Conservation (phyloP, 192 early-diverging fungal species). For the Ambispora gerdemannii region DNA sequence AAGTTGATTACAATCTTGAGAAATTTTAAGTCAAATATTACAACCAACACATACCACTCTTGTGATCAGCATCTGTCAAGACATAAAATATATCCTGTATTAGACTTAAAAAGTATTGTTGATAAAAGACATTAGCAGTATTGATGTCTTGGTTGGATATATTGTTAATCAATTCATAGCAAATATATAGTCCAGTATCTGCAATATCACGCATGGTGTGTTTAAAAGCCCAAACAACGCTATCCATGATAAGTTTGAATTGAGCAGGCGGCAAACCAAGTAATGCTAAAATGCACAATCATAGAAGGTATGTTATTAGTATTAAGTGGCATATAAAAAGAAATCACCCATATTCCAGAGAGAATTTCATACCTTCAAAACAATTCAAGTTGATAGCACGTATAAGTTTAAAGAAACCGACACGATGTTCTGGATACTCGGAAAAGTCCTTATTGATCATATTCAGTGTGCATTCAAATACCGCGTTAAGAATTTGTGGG, state of each 20-base stretch:
- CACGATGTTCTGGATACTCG: conserved; percentile 95
- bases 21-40: too few species aligned
- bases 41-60: conserved; percentile 65
- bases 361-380: conserved; percentile 68
- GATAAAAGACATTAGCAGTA: conserved; percentile 85
- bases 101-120: conserved; percentile 85
- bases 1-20: conserved; percentile 5
- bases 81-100: conserved; percentile 97
- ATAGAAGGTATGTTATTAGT: too few species aligned
- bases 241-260: conserved; percentile 92
- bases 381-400: conserved; percentile 88
- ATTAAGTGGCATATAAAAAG: too few species aligned
- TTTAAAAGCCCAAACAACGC: conserved; percentile 98
- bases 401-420: conserved; percentile 91
- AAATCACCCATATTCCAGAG: too few species aligned
- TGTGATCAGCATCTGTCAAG: conserved; percentile 94
- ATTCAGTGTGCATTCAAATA: conserved; percentile 95
- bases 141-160: conserved; percentile 70
- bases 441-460: conserved; percentile 99
- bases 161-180: conserved; percentile 84
- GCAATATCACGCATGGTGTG: conserved; percentile 98
- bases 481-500: conserved; percentile 81
- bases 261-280: conserved; percentile 76
- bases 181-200: conserved; percentile 85
- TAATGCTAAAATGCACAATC: conserved; percentile 55